phyloP scores from a whole-genome alignment of 2,329 filamentous ascomycete genomes.

The Alternaria dauci region DNA sequence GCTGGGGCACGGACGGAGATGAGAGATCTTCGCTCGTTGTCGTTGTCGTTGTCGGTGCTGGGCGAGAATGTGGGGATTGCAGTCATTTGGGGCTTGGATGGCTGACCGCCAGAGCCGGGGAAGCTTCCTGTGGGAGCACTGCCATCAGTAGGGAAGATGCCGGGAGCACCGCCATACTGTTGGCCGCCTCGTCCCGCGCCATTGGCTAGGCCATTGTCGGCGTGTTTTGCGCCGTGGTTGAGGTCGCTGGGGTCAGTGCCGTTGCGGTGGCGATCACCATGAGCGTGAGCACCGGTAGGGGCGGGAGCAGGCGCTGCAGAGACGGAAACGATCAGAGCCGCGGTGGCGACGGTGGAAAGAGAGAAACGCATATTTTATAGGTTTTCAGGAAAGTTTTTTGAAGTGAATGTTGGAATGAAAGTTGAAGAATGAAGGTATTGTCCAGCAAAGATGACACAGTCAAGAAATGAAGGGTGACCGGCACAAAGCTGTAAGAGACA shows the following conservation, averaged over 20 bases:
- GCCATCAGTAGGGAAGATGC: conserved; percentile 16
- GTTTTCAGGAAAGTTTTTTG: neutral
- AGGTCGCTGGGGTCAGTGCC: neutral
- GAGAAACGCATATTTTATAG: conserved; percentile 34
- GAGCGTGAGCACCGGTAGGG: neutral
- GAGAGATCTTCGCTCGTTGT: conserved; percentile 13
- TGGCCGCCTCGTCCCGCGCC: neutral
- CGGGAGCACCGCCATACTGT: conserved; percentile 4
- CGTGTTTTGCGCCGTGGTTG: conserved; percentile 1
- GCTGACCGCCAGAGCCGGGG: conserved; percentile 8
- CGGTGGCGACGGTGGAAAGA: conserved; percentile 29
- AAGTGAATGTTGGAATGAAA: neutral
- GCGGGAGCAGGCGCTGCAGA: conserved; percentile 26
- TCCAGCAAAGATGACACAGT: conserved; percentile 31
- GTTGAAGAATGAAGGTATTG: conserved; percentile 15
- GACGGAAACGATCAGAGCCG: conserved; percentile 29
- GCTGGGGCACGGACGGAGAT: conserved; percentile 22
- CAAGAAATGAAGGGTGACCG: conserved; percentile 15
- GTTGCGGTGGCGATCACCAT: neutral
- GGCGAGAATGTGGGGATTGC: conserved; percentile 16
- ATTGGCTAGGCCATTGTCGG: neutral
- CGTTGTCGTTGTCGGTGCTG: neutral
- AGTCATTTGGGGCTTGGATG: conserved; percentile 9
- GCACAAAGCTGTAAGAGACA: conserved; percentile 14
- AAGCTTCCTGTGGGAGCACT: conserved; percentile 16